Conservation (phyloP, 805 yeast genomes). For the Saccharomycopsis fibuligera region DNA sequence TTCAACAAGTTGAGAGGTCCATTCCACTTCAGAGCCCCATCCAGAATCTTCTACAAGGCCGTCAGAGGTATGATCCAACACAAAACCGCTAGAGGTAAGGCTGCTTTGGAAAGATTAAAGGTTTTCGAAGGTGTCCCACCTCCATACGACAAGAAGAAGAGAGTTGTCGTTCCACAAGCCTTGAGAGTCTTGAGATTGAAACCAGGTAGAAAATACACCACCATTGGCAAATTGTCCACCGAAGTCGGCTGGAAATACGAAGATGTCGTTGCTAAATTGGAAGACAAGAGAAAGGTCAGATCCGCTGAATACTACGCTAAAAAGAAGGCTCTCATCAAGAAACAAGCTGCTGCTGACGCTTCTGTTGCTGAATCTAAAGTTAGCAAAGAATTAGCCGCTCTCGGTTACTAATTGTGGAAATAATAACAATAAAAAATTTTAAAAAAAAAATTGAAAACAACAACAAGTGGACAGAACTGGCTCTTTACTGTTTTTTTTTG, state of each 20-base stretch:
- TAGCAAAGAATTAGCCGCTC: constrained; percentile 87
- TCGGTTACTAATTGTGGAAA: constrained; percentile 80
- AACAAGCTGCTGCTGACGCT: constrained; percentile 80
- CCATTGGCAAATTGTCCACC: constrained; percentile 91
- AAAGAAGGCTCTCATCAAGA: constrained; percentile 94
- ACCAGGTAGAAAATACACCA: constrained; percentile 99
- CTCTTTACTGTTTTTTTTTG: neutral
- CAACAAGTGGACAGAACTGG: neutral
- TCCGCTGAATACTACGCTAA: constrained; percentile 98
- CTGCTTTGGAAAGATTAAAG: constrained; percentile 98
- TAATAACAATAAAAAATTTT: neutral
- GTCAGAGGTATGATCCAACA: constrained; percentile 99
- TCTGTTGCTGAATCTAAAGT: constrained; percentile 86
- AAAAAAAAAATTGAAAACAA: neutral
- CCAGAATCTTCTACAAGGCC: constrained; percentile 99
- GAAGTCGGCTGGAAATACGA: constrained; percentile 99
- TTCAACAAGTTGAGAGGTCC: constrained; percentile 99
- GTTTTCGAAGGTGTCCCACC: constrained; percentile 99
- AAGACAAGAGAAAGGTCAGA: constrained; percentile 98
- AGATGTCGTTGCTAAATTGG: constrained; percentile 93
- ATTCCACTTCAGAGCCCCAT: constrained; percentile 99
- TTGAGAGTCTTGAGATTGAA: constrained; percentile 97
- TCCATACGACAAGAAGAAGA: constrained; percentile 99
- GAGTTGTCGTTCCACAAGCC: constrained; percentile 99
- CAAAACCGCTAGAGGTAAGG: constrained; percentile 99